Base-by-base conservation (phyloP, 192 early-diverging fungal species). In the Helicostylum pulchrum region DNA sequence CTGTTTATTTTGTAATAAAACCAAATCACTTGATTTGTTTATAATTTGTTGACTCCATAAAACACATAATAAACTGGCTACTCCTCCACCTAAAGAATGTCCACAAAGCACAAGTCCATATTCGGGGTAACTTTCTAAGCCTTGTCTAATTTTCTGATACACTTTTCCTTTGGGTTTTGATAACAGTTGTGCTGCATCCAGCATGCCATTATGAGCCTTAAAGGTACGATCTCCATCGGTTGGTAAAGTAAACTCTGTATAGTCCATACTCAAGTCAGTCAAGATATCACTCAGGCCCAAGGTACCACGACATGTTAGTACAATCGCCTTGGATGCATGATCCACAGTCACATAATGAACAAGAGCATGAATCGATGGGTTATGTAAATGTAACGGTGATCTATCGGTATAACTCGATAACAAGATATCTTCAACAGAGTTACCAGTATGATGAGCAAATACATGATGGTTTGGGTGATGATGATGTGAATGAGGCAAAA, bases 301-400 rank as follows among this genome's bases (percentile, higher is more conserved):
- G 1, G 95, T 97, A 14, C 95, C 95, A 4, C 95, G 87, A 67
- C 92, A 89, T 2, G 92, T 88, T 14, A 97, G 68, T 0, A 97
- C 88, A 0, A 97, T 77, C 10, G 89, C 75, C 44, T 87, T 75
- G 1, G 88, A 82, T 3, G 83, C 74, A 64, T 95, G 95, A 66
- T 97, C 95, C 4, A 92, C 84, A 30, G 88, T 86, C 50, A 97
- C 83, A 71, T 91, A 94, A 64, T 90, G 88, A 3, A 90, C 88
- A 1, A 91, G 77, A 4, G 88, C 84, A 53, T 88, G 88, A 64
- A 88, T 82, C 42, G 81, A 81, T 12, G 90, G 88, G 50, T 75
- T 55, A 46, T 72, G 56, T 63, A 66, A 61, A 3, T 65, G 65
- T 4, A 82, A 60, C 12, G 78, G 64, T 2, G 66, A 58, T 19